Base-by-base conservation (phyloP, 257 asterid genomes). In the Hygrophila difformis region DNA sequence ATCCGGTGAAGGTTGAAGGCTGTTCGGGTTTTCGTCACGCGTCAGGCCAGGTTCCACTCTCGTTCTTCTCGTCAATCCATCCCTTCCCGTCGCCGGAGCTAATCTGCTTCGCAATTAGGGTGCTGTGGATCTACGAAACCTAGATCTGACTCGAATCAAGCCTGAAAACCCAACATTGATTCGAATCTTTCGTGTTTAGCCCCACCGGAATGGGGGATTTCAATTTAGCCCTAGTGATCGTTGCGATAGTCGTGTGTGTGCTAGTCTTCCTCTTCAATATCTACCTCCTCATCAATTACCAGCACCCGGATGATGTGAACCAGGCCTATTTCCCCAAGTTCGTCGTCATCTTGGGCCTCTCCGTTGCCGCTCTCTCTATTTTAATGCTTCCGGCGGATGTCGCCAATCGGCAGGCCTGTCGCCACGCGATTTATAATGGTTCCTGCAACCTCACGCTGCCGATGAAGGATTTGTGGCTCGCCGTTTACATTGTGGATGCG, bases 311-410 rank as follows among this genome's bases (percentile, higher is more conserved):
- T 50, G 99, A 91, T 51, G 79, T 24, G n/a, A 91, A 91, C 65
- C 99, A 91, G 68, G 99, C 99, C 2, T 91, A 91, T 64, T 82
- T 91, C 61, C 99, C 97, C 49, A 91, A 91, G 72, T 66, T 91
- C 49, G 99, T 91, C 31, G 99, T 91, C 64, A 87, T 91, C 49
- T 67, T 91, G 62, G 99, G 99, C 16, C 93, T 91, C 39, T 76
- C 99, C 42, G 54, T 91, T 26, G 97, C 99, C 8, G 97, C 97
- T 12, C 86, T 91, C 67, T 91, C 99, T 10, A 91, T 91, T 39
- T 70, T 86, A 20, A 91, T 91, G 99, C 79, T 91, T 3, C 99
- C 99, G 5, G 99, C 97, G 0, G 99, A 91, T 45, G 97, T 91
- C 6, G 99, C 99, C 0, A 91, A 91, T 19, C 77, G 95, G 62